Conservation (phyloP, 768 basidiomycete genomes). For the Mycena haematopus region DNA sequence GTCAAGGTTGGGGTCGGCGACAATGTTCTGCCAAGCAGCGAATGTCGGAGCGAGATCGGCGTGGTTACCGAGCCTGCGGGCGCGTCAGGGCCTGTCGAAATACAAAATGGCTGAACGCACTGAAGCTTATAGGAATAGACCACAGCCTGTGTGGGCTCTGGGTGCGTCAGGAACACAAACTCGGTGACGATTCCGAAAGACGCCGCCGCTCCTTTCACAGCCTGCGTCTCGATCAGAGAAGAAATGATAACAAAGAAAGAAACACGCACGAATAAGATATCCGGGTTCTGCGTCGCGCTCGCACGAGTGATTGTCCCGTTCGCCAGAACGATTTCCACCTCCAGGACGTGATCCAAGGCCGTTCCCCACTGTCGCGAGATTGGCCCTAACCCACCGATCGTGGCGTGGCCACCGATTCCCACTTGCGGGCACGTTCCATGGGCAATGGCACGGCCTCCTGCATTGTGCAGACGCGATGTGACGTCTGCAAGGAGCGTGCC, state of each 20-base stretch:
- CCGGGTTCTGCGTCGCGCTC: constrained; percentile 32
- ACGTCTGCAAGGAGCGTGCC: constrained; percentile 36
- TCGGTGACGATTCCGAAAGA: constrained; percentile 39
- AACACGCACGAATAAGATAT: constrained; percentile 33
- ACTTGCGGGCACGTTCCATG: constrained; percentile 30
- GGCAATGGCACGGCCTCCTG: constrained; percentile 34
- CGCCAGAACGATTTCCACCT: constrained; percentile 34
- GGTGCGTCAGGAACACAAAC: constrained; percentile 35
- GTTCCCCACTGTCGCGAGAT: constrained; percentile 34
- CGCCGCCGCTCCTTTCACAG: constrained; percentile 38
- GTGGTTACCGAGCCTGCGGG: constrained; percentile 19
- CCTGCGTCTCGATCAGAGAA: constrained; percentile 19
- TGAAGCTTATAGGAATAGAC: constrained; percentile 20
- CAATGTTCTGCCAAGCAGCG: constrained; percentile 26
- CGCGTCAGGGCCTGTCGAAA: background rate
- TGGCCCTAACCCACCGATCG: constrained; percentile 33
- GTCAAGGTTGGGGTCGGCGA: constrained; percentile 26
- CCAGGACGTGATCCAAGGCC: constrained; percentile 36
- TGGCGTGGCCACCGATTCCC: constrained; percentile 35
- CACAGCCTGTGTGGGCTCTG: constrained; percentile 30
- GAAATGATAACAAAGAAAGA: background rate
- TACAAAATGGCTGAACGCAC: constrained; percentile 2
- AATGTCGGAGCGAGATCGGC: constrained; percentile 18
- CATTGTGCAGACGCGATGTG: constrained; percentile 27
- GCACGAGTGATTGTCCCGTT: constrained; percentile 32